Evolutionary conservation across 2,329 filamentous ascomycete genomes (phyloP), one percentile per base, ranked within the genome.

Genomic region (Penicillium crustosum): DNA sequence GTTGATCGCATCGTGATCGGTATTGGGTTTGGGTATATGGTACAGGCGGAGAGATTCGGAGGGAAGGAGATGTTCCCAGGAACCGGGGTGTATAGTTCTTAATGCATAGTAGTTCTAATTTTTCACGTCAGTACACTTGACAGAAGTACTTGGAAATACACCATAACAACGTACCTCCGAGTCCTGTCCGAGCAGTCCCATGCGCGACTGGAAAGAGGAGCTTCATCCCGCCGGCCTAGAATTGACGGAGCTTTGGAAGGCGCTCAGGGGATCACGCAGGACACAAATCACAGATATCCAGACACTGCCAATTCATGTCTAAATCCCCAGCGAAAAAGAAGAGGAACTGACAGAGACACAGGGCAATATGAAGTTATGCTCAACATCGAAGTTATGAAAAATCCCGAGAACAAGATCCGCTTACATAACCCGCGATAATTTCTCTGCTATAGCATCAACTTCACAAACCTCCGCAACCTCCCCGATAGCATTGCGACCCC

Each of bases 361-460:
- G 27, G 25, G 21, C 13, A 48, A 29, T 23, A 45, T 44, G 44
- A 57, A 54, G 41, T 55, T 43, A 53, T 57, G 42, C 29, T 9
- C n/a, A 31, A 29, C 29, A 17, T n/a, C 15, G 19, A 43, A 52
- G 35, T 35, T 35, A 21, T 36, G 21, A 48, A 57, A 53, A 53
- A 59, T 60, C 62, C 61, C 57, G 57, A 63, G 27, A 49, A 55
- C 44, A 58, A 56, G 19, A 41, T 10, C 31, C 42, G 71, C 66
- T 75, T 70, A 75, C 66, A 65, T 74, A 75, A 74, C 53, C 52
- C 43, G 49, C 51, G 44, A 66, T 63, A 71, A 70, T 70, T 73
- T 72, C 67, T 73, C 66, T 63, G 57, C 61, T 62, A 65, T 63
- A 66, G 59, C 63, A 60, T 65, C 64, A 64, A 63, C 61, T 53